Base-by-base conservation (phyloP, 345 rosid species). In the Gossypioides kirkii region DNA sequence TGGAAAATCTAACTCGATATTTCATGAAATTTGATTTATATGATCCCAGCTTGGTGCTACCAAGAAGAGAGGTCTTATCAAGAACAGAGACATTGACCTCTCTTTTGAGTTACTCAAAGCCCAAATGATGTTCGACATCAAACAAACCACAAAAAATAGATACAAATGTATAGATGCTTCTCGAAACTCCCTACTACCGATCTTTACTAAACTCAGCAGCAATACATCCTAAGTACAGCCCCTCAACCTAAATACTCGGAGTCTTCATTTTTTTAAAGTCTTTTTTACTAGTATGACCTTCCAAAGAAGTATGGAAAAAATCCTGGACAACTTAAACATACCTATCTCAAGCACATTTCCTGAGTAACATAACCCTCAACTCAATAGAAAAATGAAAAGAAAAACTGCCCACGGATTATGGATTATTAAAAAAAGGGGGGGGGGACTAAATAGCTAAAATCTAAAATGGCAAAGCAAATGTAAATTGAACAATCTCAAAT, bases 401-500 rank as follows among this genome's bases (percentile, higher is more conserved):
- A 56, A 56, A 22, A 56, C 28, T 8, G n/a, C 28, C 14, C 2
- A 22, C 0, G 61, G 7, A 56, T 22, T 10, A 56, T 56, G 6
- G 4, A 54, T 32, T 32, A 32, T 32, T 9, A 12, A 58, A 58
- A 25, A 7, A 56, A 58, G 12, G 11, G 11, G 4, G 11, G 8
- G 45, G 61, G 23, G 61, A 16, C 61, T 58, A 58, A 58, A 58
- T 3, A 1, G 61, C 17, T 56, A 11, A 22, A 22, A 56, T 22
- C 61, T 22, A 56, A 56, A 56, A 56, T 56, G 49, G 16, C 61
- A 56, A 56, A 56, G 32, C 16, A 22, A 56, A 23, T 55, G 25
- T 56, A 56, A 23, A 23, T 61, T n/a, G 17, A 14, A 61, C 46
- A 76, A 60, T 71, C 42, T 52, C 28, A 46, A 60, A 75, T 7